Evolutionary conservation across 306 rosid species (phyloP), one percentile per base, ranked within the genome.

Genomic region (Morella rubra): DNA sequence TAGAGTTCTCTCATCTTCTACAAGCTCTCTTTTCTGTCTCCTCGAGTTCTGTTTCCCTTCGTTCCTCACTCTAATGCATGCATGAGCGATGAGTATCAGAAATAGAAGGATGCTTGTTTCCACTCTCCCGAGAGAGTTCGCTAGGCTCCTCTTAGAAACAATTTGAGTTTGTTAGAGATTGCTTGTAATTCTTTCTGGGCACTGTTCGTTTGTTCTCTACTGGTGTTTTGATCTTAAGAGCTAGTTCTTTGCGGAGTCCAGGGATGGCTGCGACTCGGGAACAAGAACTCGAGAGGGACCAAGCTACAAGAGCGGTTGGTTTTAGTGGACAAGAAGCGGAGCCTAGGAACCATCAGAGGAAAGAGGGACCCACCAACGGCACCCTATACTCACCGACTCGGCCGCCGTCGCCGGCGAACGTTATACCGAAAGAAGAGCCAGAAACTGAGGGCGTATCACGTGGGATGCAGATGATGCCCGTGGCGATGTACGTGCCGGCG

Each of bases 381-480:
- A 42, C 22, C 45, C 13, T 10, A 71, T 20, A 4, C 16, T 0
- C 44, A 5, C 19, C 55, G 41, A 8, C 70, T 0, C 51, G 5
- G n/a, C 20, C 5, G 40, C 55, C 37, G 27, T 32, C 65, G 9
- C 73, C 77, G 42, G 70, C 65, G 19, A 81, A 77, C 3, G 79
- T 55, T 19, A 24, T 12, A 78, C 88, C 83, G 0, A 91, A 93
- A 70, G 79, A 81, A 42, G 96, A 92, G 77, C 90, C 80, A 8
- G 87, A 76, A 1, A 53, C 76, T 27, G 84, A 85, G 7, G 84
- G 74, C 0, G 45, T 18, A 0, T 54, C 82, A 3, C 27, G 45
- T n/a, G 82, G 74, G 5, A 72, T 78, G 53, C 16, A 49, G 16
- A 5, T 49, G 16, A 49, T 49, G 5, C 53, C 53, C 62, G 72